These are phyloP conservation scores for Elymus sibiricus DNA, from an alignment of 176 grass and related monocot genomes.

Conservation along the genomic window DNA sequence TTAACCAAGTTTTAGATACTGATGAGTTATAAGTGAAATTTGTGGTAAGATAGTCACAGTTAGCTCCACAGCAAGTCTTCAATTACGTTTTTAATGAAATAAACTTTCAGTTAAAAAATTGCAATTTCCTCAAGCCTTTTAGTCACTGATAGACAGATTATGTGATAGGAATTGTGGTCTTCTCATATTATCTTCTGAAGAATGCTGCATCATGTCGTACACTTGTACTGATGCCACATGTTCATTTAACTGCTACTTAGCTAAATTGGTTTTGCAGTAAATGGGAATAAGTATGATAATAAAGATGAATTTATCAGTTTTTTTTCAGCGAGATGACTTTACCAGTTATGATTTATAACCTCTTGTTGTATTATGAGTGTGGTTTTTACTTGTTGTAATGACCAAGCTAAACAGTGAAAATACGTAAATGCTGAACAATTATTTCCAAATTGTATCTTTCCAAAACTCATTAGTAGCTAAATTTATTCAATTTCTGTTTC, in stretches of 20 bases:
- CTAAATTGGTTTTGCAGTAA: neutral
- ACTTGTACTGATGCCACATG: neutral
- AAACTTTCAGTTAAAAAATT: neutral
- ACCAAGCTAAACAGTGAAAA: neutral
- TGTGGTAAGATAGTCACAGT: neutral
- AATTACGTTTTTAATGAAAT: neutral
- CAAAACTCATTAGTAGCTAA: neutral
- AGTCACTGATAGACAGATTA: neutral
- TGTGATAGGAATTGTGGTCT: neutral
- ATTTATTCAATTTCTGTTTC: slow-evolving; percentile 13
- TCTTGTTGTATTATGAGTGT: neutral
- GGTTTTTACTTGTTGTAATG: neutral
- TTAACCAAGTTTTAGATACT: neutral
- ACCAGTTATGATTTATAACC: neutral
- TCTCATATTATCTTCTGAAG: slow-evolving; percentile 13
- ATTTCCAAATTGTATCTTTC: neutral
- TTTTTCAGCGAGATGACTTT: neutral
- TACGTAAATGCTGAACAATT: neutral
- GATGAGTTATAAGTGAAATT: neutral
- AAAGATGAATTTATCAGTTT: neutral
- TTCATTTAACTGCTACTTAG: neutral
- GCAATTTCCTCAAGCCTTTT: neutral
- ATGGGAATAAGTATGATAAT: neutral
- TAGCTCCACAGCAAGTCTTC: neutral
- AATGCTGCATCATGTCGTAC: neutral